Evolutionary conservation across 768 basidiomycete genomes (phyloP).

Genomic region (Phlegmacium glaucopus): DNA sequence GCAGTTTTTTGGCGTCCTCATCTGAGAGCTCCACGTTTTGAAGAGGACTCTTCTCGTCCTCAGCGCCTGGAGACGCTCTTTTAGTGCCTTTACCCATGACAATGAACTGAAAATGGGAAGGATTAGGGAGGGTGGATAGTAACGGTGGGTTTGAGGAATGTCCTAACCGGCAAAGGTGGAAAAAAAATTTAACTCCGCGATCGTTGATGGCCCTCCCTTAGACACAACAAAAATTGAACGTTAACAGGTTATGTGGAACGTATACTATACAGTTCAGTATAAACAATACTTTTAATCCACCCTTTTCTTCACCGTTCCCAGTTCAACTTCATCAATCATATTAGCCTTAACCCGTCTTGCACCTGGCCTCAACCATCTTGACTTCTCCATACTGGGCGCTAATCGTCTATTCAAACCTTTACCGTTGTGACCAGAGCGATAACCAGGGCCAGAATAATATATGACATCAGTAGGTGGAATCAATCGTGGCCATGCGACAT

Average conservation of each 20-base stretch:
- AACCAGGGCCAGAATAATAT: slow-evolving; percentile 87
- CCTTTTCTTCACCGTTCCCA: slow-evolving; percentile 74
- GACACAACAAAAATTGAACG: no score
- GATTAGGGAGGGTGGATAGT: slow-evolving; percentile 6
- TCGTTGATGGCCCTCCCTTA: background rate
- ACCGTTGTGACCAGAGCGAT: slow-evolving; percentile 71
- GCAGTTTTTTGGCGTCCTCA: slow-evolving; percentile 68
- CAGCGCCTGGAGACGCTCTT: slow-evolving; percentile 78
- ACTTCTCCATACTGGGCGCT: slow-evolving; percentile 32
- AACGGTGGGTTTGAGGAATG: slow-evolving; percentile 4
- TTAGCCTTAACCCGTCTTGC: slow-evolving; percentile 35
- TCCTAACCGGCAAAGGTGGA: slow-evolving; percentile 3
- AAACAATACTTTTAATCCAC: slow-evolving; percentile 47
- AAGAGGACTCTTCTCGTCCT: slow-evolving; percentile 68
- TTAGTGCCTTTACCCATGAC: slow-evolving; percentile 55
- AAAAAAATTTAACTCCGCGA: background rate
- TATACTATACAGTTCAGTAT: no score
- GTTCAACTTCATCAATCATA: slow-evolving; percentile 68
- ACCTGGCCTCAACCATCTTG: slow-evolving; percentile 31
- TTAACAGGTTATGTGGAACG: no score
- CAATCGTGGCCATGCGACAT: slow-evolving; percentile 92
- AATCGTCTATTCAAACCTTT: slow-evolving; percentile 55
- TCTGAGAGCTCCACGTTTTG: slow-evolving; percentile 65
- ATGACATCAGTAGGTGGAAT: slow-evolving; percentile 81
- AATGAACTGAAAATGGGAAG: slow-evolving; percentile 1